Conservation (phyloP, 2,329 filamentous ascomycete species). For the Iodosphaeria phyllophila region DNA sequence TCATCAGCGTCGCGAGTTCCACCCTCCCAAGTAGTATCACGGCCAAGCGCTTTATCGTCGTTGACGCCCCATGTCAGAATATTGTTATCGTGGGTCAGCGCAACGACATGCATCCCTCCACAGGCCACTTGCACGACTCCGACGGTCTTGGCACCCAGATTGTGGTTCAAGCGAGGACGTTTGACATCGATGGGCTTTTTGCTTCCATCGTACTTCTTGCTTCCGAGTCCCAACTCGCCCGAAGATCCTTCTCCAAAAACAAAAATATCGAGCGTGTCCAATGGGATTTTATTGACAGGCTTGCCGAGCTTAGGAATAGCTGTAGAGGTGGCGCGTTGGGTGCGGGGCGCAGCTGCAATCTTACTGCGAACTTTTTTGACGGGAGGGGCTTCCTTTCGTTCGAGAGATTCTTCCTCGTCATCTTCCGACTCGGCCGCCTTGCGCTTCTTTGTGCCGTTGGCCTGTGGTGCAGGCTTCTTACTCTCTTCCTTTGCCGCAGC, state of each 20-base stretch:
- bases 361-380: constrained; percentile 4
- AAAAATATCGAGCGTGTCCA: constrained; percentile 15
- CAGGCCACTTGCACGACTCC: constrained; percentile 45
- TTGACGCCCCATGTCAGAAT: constrained; percentile 70
- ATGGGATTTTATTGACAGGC: constrained; percentile 9
- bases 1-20: constrained; percentile 38
- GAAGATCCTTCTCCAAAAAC: constrained; percentile 40
- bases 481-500: constrained; percentile 5
- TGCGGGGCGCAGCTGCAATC: constrained; percentile 8
- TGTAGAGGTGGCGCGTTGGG: constrained; percentile 7
- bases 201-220: constrained; percentile 30
- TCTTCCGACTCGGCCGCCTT: constrained; percentile 4
- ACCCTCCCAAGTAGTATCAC: constrained; percentile 47
- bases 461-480: constrained; percentile 4
- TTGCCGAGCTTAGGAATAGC: constrained; percentile 7
- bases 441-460: constrained; percentile 2
- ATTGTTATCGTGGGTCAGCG: constrained; percentile 50
- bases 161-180: constrained; percentile 45
- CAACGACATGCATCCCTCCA: constrained; percentile 53
- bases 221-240: constrained; percentile 50
- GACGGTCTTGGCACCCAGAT: constrained; percentile 31
- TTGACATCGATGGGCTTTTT: constrained; percentile 41
- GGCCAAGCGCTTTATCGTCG: constrained; percentile 53
- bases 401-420: constrained; percentile 1
- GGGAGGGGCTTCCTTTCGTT: constrained; percentile 1